Base-by-base conservation (phyloP, 192 early-diverging fungal genomes). In the Podila epicladia region DNA sequence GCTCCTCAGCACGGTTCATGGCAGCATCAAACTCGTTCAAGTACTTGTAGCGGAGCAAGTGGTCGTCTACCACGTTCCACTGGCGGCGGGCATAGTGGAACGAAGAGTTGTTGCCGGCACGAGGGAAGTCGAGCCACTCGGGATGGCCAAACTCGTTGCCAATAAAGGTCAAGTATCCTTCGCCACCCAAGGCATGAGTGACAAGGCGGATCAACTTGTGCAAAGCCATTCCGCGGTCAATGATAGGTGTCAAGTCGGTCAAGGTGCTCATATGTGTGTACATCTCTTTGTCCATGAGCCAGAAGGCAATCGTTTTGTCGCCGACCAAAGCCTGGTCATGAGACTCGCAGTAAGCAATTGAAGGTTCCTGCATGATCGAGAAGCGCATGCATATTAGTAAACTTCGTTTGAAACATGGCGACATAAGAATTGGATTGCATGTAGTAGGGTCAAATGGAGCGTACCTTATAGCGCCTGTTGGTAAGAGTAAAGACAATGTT, bases 241-340 rank as follows among this genome's bases (percentile, higher is more conserved):
- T 94, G 9, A 95, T 89, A 24, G 95, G 93, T n/a, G 97, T 98
- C 70, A 93, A 71, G 51, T 85, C 83, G 3, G 90, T 90, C 38
- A 94, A 64, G 67, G 93, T 91, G 62, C 92, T 94, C 97, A 99
- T 99, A 84, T 95, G 85, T 31, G 91, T 92, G 83, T 99, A 99
- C 97, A 99, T 99, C 84, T 99, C 97, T 84, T 94, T 94, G 85
- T 99, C 97, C 97, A 99, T 99, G 65, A 99, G 85, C 97, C 97
- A 99, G 87, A 99, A 99, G 17, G 97, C 97, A 59, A 99, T 78
- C 37, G 96, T 97, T 85, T 99, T 99, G 87, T 99, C 97, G 53
- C 97, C 97, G 8, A 99, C 97, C 48, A 99, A 85, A 51, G 97
- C 97, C 84, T 99, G 97, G 82, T 99, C 97, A 82, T 99, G 97